A percentile compares a stretch with the other conserved stretches of the same genome.
phyloP scores from a whole-genome alignment of 768 basidiomycete genomes.

The Suillus occidentalis region DNA sequence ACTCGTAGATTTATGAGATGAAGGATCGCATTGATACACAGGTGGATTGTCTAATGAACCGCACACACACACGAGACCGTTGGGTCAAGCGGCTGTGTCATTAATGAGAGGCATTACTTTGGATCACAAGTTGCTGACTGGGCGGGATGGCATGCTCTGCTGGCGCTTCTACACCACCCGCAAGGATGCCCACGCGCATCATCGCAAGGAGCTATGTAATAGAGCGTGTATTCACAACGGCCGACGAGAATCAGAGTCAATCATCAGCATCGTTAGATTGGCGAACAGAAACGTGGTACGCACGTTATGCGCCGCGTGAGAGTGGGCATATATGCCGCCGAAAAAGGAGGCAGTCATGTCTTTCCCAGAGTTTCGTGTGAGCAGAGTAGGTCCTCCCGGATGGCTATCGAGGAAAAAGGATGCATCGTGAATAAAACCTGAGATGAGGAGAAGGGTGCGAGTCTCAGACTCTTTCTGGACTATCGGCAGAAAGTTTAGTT shows the following conservation, averaged over 20 bases:
- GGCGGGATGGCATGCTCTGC: constrained; percentile 46
- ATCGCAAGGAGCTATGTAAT: constrained; percentile 58
- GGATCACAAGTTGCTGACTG: constrained; percentile 40
- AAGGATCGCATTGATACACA: constrained; percentile 1
- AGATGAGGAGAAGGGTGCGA: constrained; percentile 67
- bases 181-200: constrained; percentile 72
- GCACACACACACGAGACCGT: neutral
- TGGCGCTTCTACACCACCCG: constrained; percentile 59
- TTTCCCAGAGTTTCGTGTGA: constrained; percentile 66
- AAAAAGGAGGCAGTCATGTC: constrained; percentile 86
- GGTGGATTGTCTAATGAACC: neutral
- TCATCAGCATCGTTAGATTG: neutral
- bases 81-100: neutral
- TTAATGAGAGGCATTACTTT: constrained; percentile 11
- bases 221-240: neutral
- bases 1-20: neutral
- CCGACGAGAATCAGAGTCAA: neutral
- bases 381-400: constrained; percentile 70
- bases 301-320: constrained; percentile 80
- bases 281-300: constrained; percentile 24
- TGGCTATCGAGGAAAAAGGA: constrained; percentile 71
- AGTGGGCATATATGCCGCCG: constrained; percentile 82
- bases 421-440: constrained; percentile 88
- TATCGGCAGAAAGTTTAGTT: constrained; percentile 24
- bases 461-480: constrained; percentile 68